phyloP scores from a whole-genome alignment of 225 moss, liverwort and hornwort genomes.

The Takakia lepidozioides region DNA sequence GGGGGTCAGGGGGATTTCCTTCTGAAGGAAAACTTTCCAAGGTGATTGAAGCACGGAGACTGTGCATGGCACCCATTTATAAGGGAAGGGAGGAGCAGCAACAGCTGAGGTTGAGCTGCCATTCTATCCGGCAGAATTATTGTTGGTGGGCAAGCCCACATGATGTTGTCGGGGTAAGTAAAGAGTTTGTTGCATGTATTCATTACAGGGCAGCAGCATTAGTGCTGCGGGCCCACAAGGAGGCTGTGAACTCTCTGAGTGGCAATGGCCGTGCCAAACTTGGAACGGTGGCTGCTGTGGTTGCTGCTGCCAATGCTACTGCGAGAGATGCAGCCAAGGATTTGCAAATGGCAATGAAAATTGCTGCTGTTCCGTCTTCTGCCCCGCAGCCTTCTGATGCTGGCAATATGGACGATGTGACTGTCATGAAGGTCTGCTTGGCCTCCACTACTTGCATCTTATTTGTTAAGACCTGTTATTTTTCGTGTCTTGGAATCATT shows the following conservation, averaged over 20 bases:
- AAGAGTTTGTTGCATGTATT: too few species aligned
- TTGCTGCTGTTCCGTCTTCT: constrained; percentile 34
- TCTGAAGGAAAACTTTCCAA: too few species aligned
- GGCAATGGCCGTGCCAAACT: constrained; percentile 94
- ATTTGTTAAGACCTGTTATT: too few species aligned
- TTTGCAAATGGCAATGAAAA: constrained; percentile 65
- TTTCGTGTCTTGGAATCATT: too few species aligned
- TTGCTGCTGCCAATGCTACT: constrained; percentile 95
- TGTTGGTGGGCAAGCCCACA: too few species aligned
- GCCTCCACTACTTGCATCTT: neutral
- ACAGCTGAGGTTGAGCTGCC: too few species aligned
- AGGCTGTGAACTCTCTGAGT: constrained; percentile 93
- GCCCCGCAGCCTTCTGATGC: constrained; percentile 29
- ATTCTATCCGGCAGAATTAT: too few species aligned
- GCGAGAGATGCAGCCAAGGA: constrained; percentile 93
- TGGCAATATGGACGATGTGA: constrained; percentile 48
- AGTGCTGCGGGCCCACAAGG: constrained; percentile 92
- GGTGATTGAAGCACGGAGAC: too few species aligned
- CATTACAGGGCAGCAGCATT: constrained; percentile 77
- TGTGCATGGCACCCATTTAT: too few species aligned
- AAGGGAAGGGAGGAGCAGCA: too few species aligned
- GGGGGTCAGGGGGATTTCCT: too few species aligned
- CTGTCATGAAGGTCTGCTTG: constrained; percentile 38
- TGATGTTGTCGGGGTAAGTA: too few species aligned
- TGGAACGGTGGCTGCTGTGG: constrained; percentile 91